Conservation (phyloP, 2,329 filamentous ascomycete species). For the Helicocarpus griseus region DNA sequence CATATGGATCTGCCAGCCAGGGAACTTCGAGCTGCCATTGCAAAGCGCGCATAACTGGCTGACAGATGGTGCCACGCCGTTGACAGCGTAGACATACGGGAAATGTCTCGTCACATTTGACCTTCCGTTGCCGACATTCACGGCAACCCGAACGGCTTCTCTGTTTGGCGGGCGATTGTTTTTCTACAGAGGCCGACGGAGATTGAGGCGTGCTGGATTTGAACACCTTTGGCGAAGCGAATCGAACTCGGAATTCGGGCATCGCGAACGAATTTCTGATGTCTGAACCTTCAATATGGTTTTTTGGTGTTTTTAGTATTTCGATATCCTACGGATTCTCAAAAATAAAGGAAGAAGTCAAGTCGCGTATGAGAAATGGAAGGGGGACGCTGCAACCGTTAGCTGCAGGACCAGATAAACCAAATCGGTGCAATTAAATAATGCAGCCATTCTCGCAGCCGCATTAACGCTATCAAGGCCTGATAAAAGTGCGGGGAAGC, state of each 20-base stretch:
- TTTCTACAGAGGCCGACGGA: neutral
- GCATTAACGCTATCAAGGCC: no score
- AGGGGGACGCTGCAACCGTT: neutral
- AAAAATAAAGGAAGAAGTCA: neutral
- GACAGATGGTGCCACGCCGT: neutral
- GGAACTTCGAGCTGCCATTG: neutral
- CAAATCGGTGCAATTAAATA: neutral
- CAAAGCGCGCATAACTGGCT: neutral
- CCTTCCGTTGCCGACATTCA: neutral
- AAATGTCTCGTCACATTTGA: neutral
- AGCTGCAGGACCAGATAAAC: neutral
- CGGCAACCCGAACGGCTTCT: neutral
- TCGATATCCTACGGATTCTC: neutral
- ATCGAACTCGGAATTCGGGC: neutral
- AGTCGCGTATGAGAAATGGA: no score
- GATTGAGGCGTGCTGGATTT: neutral
- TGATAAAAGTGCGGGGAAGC: neutral
- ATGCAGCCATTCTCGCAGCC: neutral
- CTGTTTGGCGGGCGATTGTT: neutral
- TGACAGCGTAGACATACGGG: neutral
- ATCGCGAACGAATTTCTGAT: neutral
- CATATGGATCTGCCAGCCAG: neutral
- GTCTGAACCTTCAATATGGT: no score
- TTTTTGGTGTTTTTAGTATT: no score
- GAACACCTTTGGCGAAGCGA: neutral